Percentiles rank a stretch among this genome's conserved stretches.
Conservation (phyloP, 352 stramenopile species). For the Phytopythium delawarense region DNA sequence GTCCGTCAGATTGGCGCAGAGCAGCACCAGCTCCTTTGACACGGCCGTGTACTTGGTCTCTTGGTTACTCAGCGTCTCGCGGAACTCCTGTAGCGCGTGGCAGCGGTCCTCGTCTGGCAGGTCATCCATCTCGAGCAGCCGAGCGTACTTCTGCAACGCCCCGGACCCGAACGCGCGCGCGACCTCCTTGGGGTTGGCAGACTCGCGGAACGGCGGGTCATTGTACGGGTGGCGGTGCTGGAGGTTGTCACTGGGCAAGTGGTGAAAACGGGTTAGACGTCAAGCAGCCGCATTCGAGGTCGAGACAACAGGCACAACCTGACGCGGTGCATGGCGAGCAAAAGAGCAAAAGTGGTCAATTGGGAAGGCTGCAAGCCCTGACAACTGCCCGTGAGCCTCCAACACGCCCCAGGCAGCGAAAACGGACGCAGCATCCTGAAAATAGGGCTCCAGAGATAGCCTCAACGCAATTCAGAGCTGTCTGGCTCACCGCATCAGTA, state of each 20-base stretch:
- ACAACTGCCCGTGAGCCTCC: too few species aligned
- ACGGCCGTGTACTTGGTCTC: conserved; percentile 53
- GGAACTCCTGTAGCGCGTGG: conserved; percentile 38
- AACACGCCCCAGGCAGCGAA: not conserved
- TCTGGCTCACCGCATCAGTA: not conserved
- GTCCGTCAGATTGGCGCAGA: conserved; percentile 44
- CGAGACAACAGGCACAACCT: conserved; percentile 18
- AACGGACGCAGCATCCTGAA: not conserved
- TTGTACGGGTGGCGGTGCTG: conserved; percentile 54
- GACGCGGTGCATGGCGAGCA: conserved; percentile 44
- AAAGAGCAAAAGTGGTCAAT: too few species aligned
- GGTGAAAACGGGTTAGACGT: not conserved
- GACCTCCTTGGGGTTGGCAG: conserved; percentile 51
- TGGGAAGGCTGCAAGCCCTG: not conserved
- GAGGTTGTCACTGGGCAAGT: conserved; percentile 47
- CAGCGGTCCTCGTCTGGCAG: conserved; percentile 49
- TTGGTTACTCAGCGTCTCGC: conserved; percentile 53
- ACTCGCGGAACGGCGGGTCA: conserved; percentile 51
- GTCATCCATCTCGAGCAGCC: conserved; percentile 53
- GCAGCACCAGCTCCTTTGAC: conserved; percentile 45
- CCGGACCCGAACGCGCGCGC: conserved; percentile 48
- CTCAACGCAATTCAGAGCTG: not conserved
- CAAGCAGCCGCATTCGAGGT: not conserved
- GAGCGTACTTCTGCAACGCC: conserved; percentile 53
- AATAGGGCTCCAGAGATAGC: not conserved